A percentile compares a stretch with the other conserved stretches of the same genome.
These are phyloP conservation scores for Lasiodiplodia theobromae DNA, from an alignment of 2,329 filamentous ascomycete species.

Conservation along the genomic window DNA sequence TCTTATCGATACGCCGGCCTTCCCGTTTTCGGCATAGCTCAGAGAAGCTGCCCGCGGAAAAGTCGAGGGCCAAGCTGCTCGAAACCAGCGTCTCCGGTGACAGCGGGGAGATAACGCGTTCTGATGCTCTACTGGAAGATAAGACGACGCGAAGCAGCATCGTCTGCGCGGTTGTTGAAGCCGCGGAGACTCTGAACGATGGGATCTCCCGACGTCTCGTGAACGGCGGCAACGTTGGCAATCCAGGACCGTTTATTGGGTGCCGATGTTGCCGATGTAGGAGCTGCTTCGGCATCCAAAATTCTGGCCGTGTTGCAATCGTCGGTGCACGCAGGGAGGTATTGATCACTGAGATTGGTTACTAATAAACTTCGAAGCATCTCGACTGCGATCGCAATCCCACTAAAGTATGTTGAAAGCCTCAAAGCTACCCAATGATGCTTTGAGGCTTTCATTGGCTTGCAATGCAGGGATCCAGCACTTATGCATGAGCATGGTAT, in stretches of 20 bases:
- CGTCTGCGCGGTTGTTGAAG: neutral
- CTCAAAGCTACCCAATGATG: too few relatives aligned
- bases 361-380: too few relatives aligned
- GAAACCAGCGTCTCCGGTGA: conserved; percentile 7
- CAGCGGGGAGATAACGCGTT: neutral
- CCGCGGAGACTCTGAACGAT: neutral
- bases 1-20: conserved; percentile 25
- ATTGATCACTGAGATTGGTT: too few relatives aligned
- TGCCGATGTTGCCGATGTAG: conserved; percentile 21
- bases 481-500: neutral
- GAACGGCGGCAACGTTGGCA: neutral
- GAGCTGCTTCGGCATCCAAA: conserved; percentile 2
- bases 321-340: too few relatives aligned
- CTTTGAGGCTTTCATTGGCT: neutral
- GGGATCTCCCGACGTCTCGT: neutral
- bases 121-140: neutral
- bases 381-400: neutral
- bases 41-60: conserved; percentile 23
- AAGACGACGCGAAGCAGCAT: neutral
- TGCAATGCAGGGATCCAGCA: neutral
- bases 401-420: too few relatives aligned
- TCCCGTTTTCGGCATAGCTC: conserved; percentile 5
- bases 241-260: neutral
- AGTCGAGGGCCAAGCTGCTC: conserved; percentile 3
- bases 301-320: neutral